Base-by-base conservation (phyloP, 495 filamentous ascomycete species). In the Usnea hakonensis region DNA sequence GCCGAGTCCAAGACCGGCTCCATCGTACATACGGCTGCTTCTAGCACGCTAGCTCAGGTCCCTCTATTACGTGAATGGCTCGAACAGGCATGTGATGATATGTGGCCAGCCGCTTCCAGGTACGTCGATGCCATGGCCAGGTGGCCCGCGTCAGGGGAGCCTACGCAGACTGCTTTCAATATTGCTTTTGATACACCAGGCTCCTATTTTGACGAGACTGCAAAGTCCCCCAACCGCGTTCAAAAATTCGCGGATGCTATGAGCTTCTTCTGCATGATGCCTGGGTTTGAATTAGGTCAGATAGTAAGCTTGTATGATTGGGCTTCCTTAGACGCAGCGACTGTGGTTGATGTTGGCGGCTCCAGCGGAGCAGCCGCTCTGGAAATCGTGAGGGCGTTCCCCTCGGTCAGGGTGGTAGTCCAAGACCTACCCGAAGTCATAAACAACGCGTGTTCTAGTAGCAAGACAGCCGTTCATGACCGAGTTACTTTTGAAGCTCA, bases 11-110 rank as follows among this genome's bases (percentile, higher is more conserved):
- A 54, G 19, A 77, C 76, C 0, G 78, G 76, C 7, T 60, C 77
- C 17, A 77, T 86, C 55, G 74, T 73, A 10, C 83, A 85, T 67
- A 83, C 82, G 0, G 76, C 81, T 13, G 74, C 73, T 0, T 80
- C 77, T 1, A 73, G 71, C 32, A 57, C 74, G 9, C 73, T 84
- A 0, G 76, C 75, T 46, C 72, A 77, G 55, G 75, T 79, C 55
- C 58, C 64, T 17, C 60, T 69, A 35, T 70, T 83, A 52, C 71
- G 76, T 38, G 71, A 76, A 54, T 84, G 81, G 81, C 60, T 82
- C 28, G 78, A 75, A n/a, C 77, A 79, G 69, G 77, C 77, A 64
- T 67, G 69, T 23, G 81, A 83, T 46, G 80, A 82, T 55, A 73
- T 79, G 55, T 83, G 78, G 72, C 78, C 76, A 1, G 74, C 76